phyloP scores from a whole-genome alignment of 2,329 filamentous ascomycete genomes.

The Coniochaeta ligniaria region DNA sequence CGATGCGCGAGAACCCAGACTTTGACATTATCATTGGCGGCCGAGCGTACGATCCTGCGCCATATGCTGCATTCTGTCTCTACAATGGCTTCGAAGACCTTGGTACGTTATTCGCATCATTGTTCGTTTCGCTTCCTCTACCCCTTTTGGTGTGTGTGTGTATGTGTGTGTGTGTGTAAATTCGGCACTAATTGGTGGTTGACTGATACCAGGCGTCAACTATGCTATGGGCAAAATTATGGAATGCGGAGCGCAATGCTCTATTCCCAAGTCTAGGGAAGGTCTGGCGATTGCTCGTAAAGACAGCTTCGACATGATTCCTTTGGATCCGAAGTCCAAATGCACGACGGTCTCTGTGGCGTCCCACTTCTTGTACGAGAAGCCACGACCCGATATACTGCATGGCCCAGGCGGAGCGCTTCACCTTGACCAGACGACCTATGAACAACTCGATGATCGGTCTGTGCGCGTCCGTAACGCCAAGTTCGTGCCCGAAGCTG shows the following conservation, averaged over 20 bases:
- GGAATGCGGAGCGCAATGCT: conserved; percentile 43
- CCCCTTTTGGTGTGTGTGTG: no score
- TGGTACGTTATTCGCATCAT: conserved; percentile 13
- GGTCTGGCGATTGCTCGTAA: conserved; percentile 31
- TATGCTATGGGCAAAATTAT: conserved; percentile 45
- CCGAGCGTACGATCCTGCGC: conserved; percentile 31
- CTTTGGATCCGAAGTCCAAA: conserved; percentile 25
- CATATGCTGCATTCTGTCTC: conserved; percentile 27
- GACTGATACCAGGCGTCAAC: background rate
- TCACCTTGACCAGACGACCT: conserved; percentile 29
- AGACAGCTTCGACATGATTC: conserved; percentile 40
- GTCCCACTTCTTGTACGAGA: conserved; percentile 48
- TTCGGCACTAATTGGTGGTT: no score
- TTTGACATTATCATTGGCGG: conserved; percentile 42
- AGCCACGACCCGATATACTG: conserved; percentile 41
- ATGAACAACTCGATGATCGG: conserved; percentile 32
- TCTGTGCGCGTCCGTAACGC: conserved; percentile 32
- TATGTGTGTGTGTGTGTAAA: no score
- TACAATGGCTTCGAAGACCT: conserved; percentile 15
- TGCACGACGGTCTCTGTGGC: conserved; percentile 43
- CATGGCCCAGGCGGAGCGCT: conserved; percentile 41
- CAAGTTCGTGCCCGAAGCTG: conserved; percentile 21
- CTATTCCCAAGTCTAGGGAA: conserved; percentile 35
- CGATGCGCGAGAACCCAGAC: conserved; percentile 30
- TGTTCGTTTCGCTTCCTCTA: background rate